These are phyloP conservation scores for Linderina pennispora DNA, from an alignment of 192 early-diverging fungal genomes.

Conservation along the genomic window DNA sequence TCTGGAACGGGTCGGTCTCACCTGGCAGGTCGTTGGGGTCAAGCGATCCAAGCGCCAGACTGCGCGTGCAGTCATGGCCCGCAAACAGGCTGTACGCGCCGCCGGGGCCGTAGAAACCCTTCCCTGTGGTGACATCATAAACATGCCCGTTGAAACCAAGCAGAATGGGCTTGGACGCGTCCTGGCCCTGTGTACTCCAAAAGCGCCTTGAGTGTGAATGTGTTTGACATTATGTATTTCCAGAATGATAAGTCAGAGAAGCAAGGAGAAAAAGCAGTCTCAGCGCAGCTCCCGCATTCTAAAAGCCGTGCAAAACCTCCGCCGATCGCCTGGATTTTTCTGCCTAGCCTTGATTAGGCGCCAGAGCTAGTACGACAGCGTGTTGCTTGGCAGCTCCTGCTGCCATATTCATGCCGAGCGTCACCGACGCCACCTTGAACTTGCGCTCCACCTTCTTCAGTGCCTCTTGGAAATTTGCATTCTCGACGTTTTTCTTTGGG, in stretches of 20 bases:
- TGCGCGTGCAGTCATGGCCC: constrained; percentile 82
- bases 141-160: constrained; percentile 76
- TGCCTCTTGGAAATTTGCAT: constrained; percentile 28
- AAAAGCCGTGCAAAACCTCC: no score
- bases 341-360: no score
- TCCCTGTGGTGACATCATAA: constrained; percentile 75
- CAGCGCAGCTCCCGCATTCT: no score
- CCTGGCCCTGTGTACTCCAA: constrained; percentile 7
- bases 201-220: constrained; percentile 17
- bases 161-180: constrained; percentile 47
- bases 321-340: no score
- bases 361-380: constrained; percentile 25
- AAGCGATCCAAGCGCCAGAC: constrained; percentile 81
- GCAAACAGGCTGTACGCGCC: constrained; percentile 87
- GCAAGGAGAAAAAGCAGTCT: no score
- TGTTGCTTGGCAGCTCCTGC: constrained; percentile 28
- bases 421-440: constrained; percentile 35
- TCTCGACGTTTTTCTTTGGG: constrained; percentile 20
- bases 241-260: no score
- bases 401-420: constrained; percentile 21
- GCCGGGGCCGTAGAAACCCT: constrained; percentile 78
- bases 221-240: no score
- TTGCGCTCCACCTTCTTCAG: constrained; percentile 27
- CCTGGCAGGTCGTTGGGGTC: constrained; percentile 57
- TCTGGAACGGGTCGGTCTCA: constrained; percentile 60